phyloP scores from a whole-genome alignment of 1,139 yeast genomes.

The Williopsis jadinii region DNA sequence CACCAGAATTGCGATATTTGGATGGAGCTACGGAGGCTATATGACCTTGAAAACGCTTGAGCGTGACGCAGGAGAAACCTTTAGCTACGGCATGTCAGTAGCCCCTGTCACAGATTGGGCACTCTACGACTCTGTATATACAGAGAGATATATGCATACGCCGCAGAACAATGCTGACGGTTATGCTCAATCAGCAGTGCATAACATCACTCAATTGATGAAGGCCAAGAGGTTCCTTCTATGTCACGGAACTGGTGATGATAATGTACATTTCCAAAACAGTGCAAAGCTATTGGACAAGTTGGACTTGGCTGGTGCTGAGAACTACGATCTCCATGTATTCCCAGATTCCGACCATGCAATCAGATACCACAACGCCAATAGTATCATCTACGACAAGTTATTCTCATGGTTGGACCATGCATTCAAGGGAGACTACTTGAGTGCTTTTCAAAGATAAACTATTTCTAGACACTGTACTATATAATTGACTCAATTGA shows the following conservation, averaged over 20 bases:
- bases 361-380: conserved; percentile 65
- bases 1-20: conserved; percentile 63
- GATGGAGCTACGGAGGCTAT: conserved; percentile 83
- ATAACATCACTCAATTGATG: conserved; percentile 38
- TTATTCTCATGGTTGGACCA: conserved; percentile 50
- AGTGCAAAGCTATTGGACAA: conserved; percentile 57
- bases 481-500: too few relatives aligned
- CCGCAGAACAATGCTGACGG: conserved; percentile 59
- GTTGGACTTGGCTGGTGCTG: conserved; percentile 49
- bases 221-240: conserved; percentile 50
- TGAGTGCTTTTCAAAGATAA: background rate
- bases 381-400: conserved; percentile 57
- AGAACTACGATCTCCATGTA: conserved; percentile 66
- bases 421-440: conserved; percentile 44
- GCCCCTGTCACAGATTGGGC: conserved; percentile 82
- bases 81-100: conserved; percentile 67
- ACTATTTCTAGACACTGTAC: too few relatives aligned
- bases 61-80: conserved; percentile 50
- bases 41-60: conserved; percentile 70
- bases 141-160: conserved; percentile 71
- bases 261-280: conserved; percentile 75
- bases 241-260: conserved; percentile 81
- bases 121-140: conserved; percentile 68
- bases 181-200: conserved; percentile 46
- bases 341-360: conserved; percentile 79